Base-by-base conservation (phyloP, 1,284 basidiomycete genomes). In the Melampsora allii-populina region DNA sequence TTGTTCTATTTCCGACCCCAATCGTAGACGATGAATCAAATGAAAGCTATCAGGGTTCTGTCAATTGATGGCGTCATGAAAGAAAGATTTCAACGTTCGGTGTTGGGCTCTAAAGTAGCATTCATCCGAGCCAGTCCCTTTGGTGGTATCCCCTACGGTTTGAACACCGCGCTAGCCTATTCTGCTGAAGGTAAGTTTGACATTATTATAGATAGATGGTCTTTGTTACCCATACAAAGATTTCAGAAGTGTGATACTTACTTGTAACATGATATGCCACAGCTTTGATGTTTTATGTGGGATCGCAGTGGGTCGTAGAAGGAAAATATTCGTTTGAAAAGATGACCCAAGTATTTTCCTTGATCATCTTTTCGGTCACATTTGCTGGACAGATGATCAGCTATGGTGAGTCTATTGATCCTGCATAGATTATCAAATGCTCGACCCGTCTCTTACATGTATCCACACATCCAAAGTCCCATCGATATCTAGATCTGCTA, bases 351-450 rank as follows among this genome's bases (percentile, higher is more conserved):
- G 64, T 74, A 46, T 74, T 74, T 58, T 66, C 72, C 6, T 67
- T 74, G 48, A 74, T 74, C n/a, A 74, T 74, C 3, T 74, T 74
- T 42, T 66, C 72, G 10, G 63, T 74, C 76, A 91, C 92, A 2
- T 95, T 96, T 77, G 91, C 92, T 1, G 88, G 89, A 29, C 91
- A 93, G 81, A 86, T 94, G 77, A 88, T 97, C 86, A 86, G 88
- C 33, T 94, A 93, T 83, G 89, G 91, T 92, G 80, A 80, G 91
- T 87, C 17, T 50, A 61, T 75, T 14, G 42, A 75, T 53, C 48
- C 50, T 67, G n/a, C 33, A 33, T 1, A 9, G 42, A 9, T 10
- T 17, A 61, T 75, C 3, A 5, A 14, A 29, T 27, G 39, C 61
- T 48, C 65, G 42, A 63, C 24, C 71, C 36, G 65, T 9, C 24